Conservation (phyloP, 2,329 filamentous ascomycete species). For the Colletotrichum filicis region DNA sequence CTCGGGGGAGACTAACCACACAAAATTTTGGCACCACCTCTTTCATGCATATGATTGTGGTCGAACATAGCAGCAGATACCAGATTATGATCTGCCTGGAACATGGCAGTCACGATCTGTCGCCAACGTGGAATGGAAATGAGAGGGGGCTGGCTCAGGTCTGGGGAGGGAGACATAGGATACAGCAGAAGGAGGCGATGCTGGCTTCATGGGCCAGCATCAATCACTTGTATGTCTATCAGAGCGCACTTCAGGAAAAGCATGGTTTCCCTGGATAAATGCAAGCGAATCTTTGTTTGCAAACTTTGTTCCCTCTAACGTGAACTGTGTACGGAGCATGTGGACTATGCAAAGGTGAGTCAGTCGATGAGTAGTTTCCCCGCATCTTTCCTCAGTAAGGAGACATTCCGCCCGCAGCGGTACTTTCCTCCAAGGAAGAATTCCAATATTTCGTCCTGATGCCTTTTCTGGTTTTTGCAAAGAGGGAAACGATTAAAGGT, state of each 20-base stretch:
- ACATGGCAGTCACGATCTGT: slow-evolving; percentile 28
- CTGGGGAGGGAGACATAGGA: slow-evolving; percentile 1
- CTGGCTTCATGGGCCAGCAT: slow-evolving; percentile 19
- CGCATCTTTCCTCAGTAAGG: no score
- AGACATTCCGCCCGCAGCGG: no score
- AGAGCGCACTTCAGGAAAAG: slow-evolving; percentile 32
- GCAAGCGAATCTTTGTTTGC: slow-evolving; percentile 26
- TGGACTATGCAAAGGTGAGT: not conserved
- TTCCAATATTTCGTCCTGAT: no score
- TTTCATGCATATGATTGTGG: slow-evolving; percentile 35
- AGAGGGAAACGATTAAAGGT: no score
- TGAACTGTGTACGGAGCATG: not conserved
- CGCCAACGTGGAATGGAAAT: slow-evolving; percentile 32
- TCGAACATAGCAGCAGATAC: slow-evolving; percentile 34
- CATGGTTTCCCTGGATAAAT: slow-evolving; percentile 28
- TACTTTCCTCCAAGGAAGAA: no score
- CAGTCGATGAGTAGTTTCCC: no score
- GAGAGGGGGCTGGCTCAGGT: not conserved
- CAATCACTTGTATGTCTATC: slow-evolving; percentile 30
- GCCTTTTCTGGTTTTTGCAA: no score
- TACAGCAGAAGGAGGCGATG: slow-evolving; percentile 3
- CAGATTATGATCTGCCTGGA: slow-evolving; percentile 32
- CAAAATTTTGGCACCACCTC: slow-evolving; percentile 26
- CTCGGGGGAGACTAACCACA: slow-evolving; percentile 27
- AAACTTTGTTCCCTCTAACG: not conserved